Evolutionary conservation across 495 filamentous ascomycete species (phyloP).

Genomic region (Stereocaulon alpinum): DNA sequence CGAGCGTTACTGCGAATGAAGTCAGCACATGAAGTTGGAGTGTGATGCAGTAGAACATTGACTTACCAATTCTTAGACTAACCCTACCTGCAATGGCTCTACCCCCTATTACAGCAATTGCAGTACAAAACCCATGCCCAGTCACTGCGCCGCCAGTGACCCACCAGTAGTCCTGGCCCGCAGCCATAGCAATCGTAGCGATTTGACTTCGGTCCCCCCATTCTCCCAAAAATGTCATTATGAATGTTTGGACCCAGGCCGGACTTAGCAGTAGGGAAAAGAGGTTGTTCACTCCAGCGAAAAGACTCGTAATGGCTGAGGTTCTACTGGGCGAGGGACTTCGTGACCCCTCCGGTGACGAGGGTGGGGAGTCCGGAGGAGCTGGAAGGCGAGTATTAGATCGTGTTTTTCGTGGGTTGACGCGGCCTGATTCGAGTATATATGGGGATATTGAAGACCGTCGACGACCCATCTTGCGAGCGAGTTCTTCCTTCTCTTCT

Average conservation of each 20-base stretch:
- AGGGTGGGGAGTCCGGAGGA: slow-evolving; percentile 40
- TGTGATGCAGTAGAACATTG: not conserved
- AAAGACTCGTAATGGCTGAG: slow-evolving; percentile 31
- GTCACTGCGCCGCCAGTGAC: slow-evolving; percentile 82
- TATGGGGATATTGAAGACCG: slow-evolving; percentile 45
- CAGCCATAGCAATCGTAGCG: slow-evolving; percentile 97
- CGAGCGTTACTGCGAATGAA: slow-evolving; percentile 64
- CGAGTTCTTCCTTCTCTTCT: slow-evolving; percentile 78
- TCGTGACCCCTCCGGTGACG: slow-evolving; percentile 44
- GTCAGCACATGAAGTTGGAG: slow-evolving; percentile 9
- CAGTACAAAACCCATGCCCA: slow-evolving; percentile 84
- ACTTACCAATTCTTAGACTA: slow-evolving; percentile 94
- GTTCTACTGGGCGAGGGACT: slow-evolving; percentile 41
- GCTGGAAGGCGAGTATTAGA: slow-evolving; percentile 41
- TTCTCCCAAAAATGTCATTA: slow-evolving; percentile 97
- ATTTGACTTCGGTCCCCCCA: slow-evolving; percentile 98
- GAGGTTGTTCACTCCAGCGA: slow-evolving; percentile 71
- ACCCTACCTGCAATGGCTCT: slow-evolving; percentile 86
- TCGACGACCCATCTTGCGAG: slow-evolving; percentile 42
- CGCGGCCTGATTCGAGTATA: slow-evolving; percentile 39
- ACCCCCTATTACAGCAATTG: slow-evolving; percentile 86
- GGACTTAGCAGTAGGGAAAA: slow-evolving; percentile 80
- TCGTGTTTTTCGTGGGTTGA: slow-evolving; percentile 35
- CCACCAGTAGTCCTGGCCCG: slow-evolving; percentile 98
- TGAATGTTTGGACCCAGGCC: slow-evolving; percentile 97